Base-by-base conservation (phyloP, 192 early-diverging fungal genomes). In the Coemansia sp. region DNA sequence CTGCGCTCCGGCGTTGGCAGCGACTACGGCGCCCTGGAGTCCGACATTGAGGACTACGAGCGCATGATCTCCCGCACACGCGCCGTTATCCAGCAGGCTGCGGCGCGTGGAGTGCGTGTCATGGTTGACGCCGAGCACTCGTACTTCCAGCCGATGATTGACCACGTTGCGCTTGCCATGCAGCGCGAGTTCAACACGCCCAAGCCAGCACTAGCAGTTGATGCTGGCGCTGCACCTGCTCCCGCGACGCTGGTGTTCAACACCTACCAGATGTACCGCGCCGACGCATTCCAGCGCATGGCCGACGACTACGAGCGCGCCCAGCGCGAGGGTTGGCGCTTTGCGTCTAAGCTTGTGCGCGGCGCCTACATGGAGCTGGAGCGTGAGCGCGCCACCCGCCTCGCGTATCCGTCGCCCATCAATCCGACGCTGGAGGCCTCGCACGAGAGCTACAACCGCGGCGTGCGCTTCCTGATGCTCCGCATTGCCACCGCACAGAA, bases 251-350 rank as follows among this genome's bases (percentile, higher is more conserved):
- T 94, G 18, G 84, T 97, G 45, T 97, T 88, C 87, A 97, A 96
- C 84, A 98, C 96, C 8, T 94, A 93, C 76, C 97, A 98, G 85
- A 95, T 96, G 93, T 98, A 98, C 80, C 86, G 92, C 46, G 88
- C 87, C 67, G 87, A 87, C 64, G 84, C 89, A 5, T 68, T 82
- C 41, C 68, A 68, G 57, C 86, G 90, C 60, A 78, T 98, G 65
- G 63, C 76, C 21, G 69, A 74, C 62, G 93, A 97, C 78, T 74
- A 85, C 45, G 87, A 84, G 67, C 78, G 85, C 11, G 87, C 93
- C 18, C 64, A 85, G 62, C 85, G 92, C 49, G 82, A 88, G 67
- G 89, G 89, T 45, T 95, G 90, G 79, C 75, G 84, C 19, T 86
- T 96, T 73, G 97, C 89, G 1, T 86, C 87, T 59, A 98, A 98